phyloP scores from a whole-genome alignment of 2,329 filamentous ascomycete genomes.

The Aspergillus latus region DNA sequence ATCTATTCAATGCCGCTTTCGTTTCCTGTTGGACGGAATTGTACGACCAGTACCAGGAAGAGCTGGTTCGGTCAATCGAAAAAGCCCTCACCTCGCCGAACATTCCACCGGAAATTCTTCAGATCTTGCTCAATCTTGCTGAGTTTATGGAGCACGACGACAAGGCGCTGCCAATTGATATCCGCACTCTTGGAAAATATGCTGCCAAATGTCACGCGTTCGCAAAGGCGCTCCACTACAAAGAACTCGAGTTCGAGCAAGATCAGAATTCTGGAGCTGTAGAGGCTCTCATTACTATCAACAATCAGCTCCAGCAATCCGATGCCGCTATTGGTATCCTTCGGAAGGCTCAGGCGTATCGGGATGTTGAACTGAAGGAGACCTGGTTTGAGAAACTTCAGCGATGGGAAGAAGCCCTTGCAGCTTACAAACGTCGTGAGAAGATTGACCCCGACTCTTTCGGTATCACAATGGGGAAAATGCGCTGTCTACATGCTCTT shows the following conservation, averaged over 20 bases:
- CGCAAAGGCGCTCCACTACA: constrained; percentile 97
- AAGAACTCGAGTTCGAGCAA: constrained; percentile 96
- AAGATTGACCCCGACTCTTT: constrained; percentile 73
- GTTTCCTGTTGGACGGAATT: constrained; percentile 98
- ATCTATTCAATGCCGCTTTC: constrained; percentile 97
- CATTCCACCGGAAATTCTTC: constrained; percentile 91
- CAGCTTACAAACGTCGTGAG: constrained; percentile 87
- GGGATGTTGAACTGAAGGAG: constrained; percentile 93
- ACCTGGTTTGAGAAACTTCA: constrained; percentile 99
- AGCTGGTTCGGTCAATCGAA: constrained; percentile 93
- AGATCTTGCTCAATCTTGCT: constrained; percentile 89
- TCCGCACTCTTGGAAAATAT: constrained; percentile 88
- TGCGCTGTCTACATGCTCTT: constrained; percentile 94
- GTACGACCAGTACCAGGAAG: constrained; percentile 95
- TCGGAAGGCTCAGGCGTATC: constrained; percentile 91
- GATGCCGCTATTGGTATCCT: constrained; percentile 98
- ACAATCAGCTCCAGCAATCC: constrained; percentile 97
- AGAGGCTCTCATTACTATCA: constrained; percentile 97
- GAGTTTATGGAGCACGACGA: constrained; percentile 99
- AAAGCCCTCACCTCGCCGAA: constrained; percentile 92
- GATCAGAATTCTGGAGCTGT: constrained; percentile 95
- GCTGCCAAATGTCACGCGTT: constrained; percentile 97
- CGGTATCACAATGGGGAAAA: constrained; percentile 98
- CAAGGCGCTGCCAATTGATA: constrained; percentile 96
- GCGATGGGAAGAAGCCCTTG: constrained; percentile 94